Evolutionary conservation across 1,284 basidiomycete genomes (phyloP).

Genomic region (Anthracocystis panici-leucophaei): DNA sequence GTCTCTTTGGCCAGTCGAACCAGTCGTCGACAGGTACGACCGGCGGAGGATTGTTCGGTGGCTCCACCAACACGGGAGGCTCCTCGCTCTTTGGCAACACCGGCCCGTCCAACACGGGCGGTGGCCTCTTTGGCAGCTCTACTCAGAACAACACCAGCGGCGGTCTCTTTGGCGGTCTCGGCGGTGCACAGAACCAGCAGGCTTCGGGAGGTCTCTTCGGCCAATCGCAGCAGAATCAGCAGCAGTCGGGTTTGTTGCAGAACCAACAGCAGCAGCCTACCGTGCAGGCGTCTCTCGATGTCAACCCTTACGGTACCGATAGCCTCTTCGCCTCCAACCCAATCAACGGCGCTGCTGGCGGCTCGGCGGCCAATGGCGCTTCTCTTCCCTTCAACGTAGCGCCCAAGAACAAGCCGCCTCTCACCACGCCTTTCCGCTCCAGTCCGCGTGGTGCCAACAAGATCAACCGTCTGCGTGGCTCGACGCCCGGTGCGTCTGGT

Average conservation of each 20-base stretch:
- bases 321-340: conserved; percentile 71
- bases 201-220: conserved; percentile 41
- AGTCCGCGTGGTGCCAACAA: conserved; percentile 60
- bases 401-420: conserved; percentile 71
- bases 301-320: conserved; percentile 87
- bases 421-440: conserved; percentile 72
- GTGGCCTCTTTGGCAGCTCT: conserved; percentile 73
- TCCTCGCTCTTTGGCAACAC: conserved; percentile 62
- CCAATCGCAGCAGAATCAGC: conserved; percentile 49
- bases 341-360: conserved; percentile 49
- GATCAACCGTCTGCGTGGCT: conserved; percentile 65
- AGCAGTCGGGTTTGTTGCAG: conserved; percentile 44
- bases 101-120: conserved; percentile 66
- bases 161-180: conserved; percentile 59
- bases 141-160: conserved; percentile 44
- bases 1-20: conserved; percentile 63
- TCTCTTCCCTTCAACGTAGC: conserved; percentile 68
- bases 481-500: conserved; percentile 58
- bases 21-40: conserved; percentile 49
- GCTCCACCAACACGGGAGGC: conserved; percentile 44
- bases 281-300: conserved; percentile 75
- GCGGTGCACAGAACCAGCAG: conserved; percentile 42
- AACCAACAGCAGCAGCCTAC: conserved; percentile 70
- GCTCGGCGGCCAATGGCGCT: conserved; percentile 51
- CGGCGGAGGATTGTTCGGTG: conserved; percentile 62